These are phyloP conservation scores for Collariella sp. DNA, from an alignment of 495 filamentous ascomycete genomes.

Conservation along the genomic window DNA sequence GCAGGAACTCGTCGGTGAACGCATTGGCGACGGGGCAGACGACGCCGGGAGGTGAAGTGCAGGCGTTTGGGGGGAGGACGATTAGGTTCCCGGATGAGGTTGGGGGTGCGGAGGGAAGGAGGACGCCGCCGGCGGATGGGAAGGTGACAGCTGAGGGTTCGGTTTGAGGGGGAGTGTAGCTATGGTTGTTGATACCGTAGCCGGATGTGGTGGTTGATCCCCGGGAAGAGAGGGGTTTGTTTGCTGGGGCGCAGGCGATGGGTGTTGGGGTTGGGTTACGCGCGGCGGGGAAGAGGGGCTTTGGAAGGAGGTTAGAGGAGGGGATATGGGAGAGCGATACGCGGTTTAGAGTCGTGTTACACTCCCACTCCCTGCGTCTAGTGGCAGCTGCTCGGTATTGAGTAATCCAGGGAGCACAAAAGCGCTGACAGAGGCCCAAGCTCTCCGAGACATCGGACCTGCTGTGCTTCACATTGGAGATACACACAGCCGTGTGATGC, in stretches of 20 bases:
- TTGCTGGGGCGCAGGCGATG: not conserved
- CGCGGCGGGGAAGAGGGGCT: not conserved
- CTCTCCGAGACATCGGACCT: no score
- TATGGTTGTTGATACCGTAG: not conserved
- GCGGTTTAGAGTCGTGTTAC: no score
- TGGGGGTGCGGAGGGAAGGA: not conserved
- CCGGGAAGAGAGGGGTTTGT: not conserved
- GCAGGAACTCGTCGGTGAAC: not conserved
- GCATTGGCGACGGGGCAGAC: not conserved
- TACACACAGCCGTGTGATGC: no score
- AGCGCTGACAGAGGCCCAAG: no score
- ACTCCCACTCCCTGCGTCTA: no score
- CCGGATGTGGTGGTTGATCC: not conserved
- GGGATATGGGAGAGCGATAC: no score
- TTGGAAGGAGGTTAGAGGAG: no score
- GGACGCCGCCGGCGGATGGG: not conserved
- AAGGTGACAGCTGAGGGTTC: not conserved
- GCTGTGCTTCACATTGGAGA: no score
- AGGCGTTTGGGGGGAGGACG: constrained; percentile 18
- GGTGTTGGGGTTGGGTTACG: not conserved
- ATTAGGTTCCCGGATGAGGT: constrained; percentile 41
- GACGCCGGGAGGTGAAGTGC: not conserved
- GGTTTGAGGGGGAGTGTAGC: not conserved
- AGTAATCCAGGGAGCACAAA: no score
- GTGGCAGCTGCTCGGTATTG: no score